Evolutionary conservation across 306 rosid genomes (phyloP).

Genomic region (apple (Malus domestica)): ASM211411v1 NC_041804.1:13908001-13908500

Average conservation of each 20-base stretch:
- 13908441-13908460: not conserved
- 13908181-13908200: not conserved
- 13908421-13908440: not conserved
- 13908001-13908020: constrained; percentile 30
- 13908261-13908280: not conserved
- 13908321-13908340: not conserved
- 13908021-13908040: constrained; percentile 96
- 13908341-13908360: not conserved
- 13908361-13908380: not conserved
- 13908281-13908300: not conserved
- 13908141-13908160: not conserved
- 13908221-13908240: not conserved
- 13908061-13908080: constrained; percentile 97
- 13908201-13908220: not conserved
- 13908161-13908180: not conserved
- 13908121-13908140: constrained; percentile 14
- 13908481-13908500: not conserved
- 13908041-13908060: constrained; percentile 98
- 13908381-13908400: not conserved
- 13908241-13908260: not conserved
- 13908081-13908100: constrained; percentile 82
- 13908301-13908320: not conserved
- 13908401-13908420: not conserved
- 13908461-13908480: not conserved
- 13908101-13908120: constrained; percentile 35